These are phyloP conservation scores for Kuraishia piskuri DNA, from an alignment of 805 yeast species.

Conservation along the genomic window DNA sequence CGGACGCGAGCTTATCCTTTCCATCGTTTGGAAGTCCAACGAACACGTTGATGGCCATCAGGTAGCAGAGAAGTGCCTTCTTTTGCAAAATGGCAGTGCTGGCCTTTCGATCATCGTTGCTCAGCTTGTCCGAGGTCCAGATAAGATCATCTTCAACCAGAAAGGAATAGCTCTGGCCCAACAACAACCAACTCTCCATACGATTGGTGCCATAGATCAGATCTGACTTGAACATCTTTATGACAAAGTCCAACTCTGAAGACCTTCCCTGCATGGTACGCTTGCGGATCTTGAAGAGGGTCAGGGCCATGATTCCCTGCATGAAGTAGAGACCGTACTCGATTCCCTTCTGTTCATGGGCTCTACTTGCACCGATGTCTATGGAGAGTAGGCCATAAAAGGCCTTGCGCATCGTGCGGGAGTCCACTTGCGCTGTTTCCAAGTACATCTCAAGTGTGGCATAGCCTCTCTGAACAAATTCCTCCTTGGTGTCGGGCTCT, in stretches of 20 bases:
- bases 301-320: conserved; percentile 59
- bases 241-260: conserved; percentile 71
- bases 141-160: conserved; percentile 83
- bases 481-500: conserved; percentile 40
- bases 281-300: conserved; percentile 63
- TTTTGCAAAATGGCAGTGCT: conserved; percentile 58
- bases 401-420: conserved; percentile 36
- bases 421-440: conserved; percentile 32
- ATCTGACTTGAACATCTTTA: conserved; percentile 58
- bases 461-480: conserved; percentile 35
- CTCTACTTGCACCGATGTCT: conserved; percentile 20
- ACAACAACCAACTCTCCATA: conserved; percentile 77
- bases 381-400: conserved; percentile 39
- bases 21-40: conserved; percentile 13
- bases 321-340: conserved; percentile 57
- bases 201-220: conserved; percentile 57
- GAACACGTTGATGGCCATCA: conserved; percentile 55
- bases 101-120: conserved; percentile 49
- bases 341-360: conserved; percentile 27
- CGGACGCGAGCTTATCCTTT: conserved; percentile 19
- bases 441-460: conserved; percentile 37
- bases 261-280: conserved; percentile 74
- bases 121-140: conserved; percentile 86
- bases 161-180: conserved; percentile 73
- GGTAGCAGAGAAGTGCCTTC: conserved; percentile 61